Evolutionary conservation across 345 rosid genomes (phyloP).

Genomic region (Populus euphratica): DNA sequence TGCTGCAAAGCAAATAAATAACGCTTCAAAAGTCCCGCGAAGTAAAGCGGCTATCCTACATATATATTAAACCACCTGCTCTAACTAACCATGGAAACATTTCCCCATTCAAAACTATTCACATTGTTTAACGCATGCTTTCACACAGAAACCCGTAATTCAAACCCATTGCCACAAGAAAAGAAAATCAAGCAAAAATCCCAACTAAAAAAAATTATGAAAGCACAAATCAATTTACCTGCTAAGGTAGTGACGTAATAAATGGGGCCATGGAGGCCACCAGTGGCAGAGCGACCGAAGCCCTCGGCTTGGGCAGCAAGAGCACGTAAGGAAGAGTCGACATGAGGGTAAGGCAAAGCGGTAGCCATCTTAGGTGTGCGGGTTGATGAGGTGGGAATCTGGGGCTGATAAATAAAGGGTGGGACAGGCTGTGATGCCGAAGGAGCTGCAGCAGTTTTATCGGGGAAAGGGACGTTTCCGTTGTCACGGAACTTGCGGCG

Average conservation of each 20-base stretch:
- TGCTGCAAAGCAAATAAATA: neutral
- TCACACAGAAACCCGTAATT: neutral
- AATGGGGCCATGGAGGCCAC: conserved; percentile 72
- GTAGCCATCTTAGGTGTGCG: neutral
- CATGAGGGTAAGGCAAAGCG: conserved; percentile 55
- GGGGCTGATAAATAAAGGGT: neutral
- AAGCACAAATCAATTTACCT: conserved; percentile 36
- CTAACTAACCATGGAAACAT: neutral
- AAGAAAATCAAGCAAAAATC: too few relatives aligned
- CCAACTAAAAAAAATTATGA: neutral
- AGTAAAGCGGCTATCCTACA: neutral
- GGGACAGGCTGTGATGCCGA: neutral
- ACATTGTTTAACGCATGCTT: neutral
- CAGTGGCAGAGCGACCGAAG: conserved; percentile 73
- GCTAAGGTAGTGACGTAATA: conserved; percentile 63
- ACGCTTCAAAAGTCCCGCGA: neutral
- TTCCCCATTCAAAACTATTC: neutral
- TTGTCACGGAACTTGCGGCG: neutral
- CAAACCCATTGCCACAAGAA: neutral
- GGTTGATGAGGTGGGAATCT: neutral
- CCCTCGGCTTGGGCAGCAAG: conserved; percentile 91
- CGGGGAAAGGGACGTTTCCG: neutral
- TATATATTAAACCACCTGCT: neutral
- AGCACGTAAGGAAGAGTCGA: conserved; percentile 65
- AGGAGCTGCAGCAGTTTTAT: neutral